Evolutionary conservation across 192 early-diverging fungal species (phyloP), one percentile per base, ranked within the genome.

Genomic region (Blastocladiella britannica): DNA sequence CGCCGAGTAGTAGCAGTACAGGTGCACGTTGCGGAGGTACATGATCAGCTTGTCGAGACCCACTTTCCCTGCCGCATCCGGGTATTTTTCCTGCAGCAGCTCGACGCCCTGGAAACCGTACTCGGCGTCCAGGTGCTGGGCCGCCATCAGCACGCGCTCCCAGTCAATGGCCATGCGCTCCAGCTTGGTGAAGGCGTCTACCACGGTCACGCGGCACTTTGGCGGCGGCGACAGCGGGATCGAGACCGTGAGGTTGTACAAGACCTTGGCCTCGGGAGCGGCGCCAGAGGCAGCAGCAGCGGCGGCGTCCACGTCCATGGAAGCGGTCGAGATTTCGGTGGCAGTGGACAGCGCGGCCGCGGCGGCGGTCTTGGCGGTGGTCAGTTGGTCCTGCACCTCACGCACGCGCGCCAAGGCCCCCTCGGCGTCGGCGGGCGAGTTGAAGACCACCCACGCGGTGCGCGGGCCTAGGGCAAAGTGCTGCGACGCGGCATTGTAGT

Each of bases 1-100:
- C 60, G 61, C 57, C 37, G 83, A 88, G 76, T 97, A 97, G 74
- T 93, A 95, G 76, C 92, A 92, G 63, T 86, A 97, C 56, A 84
- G 75, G 72, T 95, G 91, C 6, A 93, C 89, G 26, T 80, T 75
- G 52, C 89, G 82, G 26, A 93, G 72, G 59, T 97, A 97, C 58
- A 75, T 75, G 31, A 97, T 76, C 56, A 78, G 72, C 57, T 93
- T 58, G 63, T 97, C 94, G 53, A 97, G 72, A 20, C n/a, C 15
- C 37, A 47, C 37, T 20, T 47, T 47, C 15, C 15, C 15, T 20
- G 37, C 37, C 6, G 12, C 37, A 20, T 47, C 37, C 6, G 37
- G 15, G 37, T 47, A 47, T 20, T 47, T 47, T 47, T 47, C 37
- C 37, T 20, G n/a, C 37, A 47, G n/a, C 37, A 20, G 2, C 37